Evolutionary conservation across 805 yeast genomes (phyloP).

Genomic region (Kazachstania africana): DNA sequence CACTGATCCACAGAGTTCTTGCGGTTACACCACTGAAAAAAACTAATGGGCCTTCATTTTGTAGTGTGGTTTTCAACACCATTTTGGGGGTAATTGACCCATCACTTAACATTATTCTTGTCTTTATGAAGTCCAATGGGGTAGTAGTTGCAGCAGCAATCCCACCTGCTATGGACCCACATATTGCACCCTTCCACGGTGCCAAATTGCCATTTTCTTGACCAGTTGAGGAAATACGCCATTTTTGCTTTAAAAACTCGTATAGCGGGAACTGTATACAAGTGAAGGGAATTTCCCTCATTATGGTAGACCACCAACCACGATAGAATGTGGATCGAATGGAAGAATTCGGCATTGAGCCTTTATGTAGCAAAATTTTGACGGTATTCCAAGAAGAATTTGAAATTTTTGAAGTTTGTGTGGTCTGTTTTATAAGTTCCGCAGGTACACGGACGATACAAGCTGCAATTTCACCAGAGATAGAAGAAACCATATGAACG

Average conservation of each 20-base stretch:
- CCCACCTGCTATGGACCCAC: conserved; percentile 78
- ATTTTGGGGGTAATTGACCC: conserved; percentile 33
- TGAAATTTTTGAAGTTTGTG: conserved; percentile 60
- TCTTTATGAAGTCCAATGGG: conserved; percentile 69
- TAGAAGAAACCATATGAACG: conserved; percentile 80
- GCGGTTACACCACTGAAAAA: conserved; percentile 87
- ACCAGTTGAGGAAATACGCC: conserved; percentile 41
- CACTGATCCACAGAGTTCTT: conserved; percentile 93
- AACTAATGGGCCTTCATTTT: conserved; percentile 62
- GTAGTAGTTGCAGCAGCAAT: conserved; percentile 73
- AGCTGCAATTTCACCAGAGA: conserved; percentile 85
- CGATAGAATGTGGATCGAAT: conserved; percentile 67
- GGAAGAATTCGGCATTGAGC: conserved; percentile 64
- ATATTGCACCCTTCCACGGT: conserved; percentile 68
- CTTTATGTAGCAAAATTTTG: conserved; percentile 45
- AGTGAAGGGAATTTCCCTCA: conserved; percentile 95
- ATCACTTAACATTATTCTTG: conserved; percentile 69
- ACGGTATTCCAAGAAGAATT: conserved; percentile 57
- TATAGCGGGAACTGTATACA: conserved; percentile 91
- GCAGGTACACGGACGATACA: conserved; percentile 94
- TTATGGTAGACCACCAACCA: conserved; percentile 86
- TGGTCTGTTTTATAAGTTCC: conserved; percentile 89
- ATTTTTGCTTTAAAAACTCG: conserved; percentile 59
- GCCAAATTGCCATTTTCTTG: conserved; percentile 16
- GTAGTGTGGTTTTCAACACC: conserved; percentile 41